phyloP scores from a whole-genome alignment of 75 land plant genomes.

The Selaginella tamariscina region DNA sequence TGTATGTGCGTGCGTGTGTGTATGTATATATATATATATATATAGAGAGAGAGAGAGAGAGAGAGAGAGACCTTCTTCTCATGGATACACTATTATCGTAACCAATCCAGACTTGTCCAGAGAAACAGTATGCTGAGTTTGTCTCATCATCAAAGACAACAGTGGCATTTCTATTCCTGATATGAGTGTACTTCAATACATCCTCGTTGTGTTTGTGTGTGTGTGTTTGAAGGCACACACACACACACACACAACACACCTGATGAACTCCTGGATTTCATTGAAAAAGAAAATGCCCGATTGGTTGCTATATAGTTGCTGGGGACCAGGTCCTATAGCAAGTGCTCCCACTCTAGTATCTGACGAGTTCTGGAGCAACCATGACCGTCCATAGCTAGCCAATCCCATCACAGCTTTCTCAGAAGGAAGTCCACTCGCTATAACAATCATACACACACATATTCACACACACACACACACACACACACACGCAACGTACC shows the following conservation, averaged over 20 bases:
- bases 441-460: too few relatives aligned
- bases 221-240: too few relatives aligned
- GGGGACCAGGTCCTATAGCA: slow-evolving; percentile 28
- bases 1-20: too few relatives aligned
- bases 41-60: too few relatives aligned
- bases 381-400: slow-evolving; percentile 46
- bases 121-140: slow-evolving; percentile 34
- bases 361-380: slow-evolving; percentile 34
- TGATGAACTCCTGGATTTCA: slow-evolving; percentile 12
- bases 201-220: too few relatives aligned
- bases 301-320: too few relatives aligned
- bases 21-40: too few relatives aligned
- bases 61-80: too few relatives aligned
- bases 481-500: too few relatives aligned
- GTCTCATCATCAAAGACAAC: slow-evolving; percentile 26
- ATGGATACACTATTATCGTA: slow-evolving; percentile 38
- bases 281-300: too few relatives aligned
- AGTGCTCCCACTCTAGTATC: slow-evolving; percentile 36
- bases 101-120: slow-evolving; percentile 39
- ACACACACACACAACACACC: too few relatives aligned
- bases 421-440: slow-evolving; percentile 36
- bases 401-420: slow-evolving; percentile 43
- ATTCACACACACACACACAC: too few relatives aligned
- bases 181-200: slow-evolving; percentile 21
- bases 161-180: slow-evolving; percentile 21